Evolutionary conservation across 2,329 filamentous ascomycete species (phyloP), one percentile per base, ranked within the genome.

Genomic region (Aspergillus floridensis): DNA sequence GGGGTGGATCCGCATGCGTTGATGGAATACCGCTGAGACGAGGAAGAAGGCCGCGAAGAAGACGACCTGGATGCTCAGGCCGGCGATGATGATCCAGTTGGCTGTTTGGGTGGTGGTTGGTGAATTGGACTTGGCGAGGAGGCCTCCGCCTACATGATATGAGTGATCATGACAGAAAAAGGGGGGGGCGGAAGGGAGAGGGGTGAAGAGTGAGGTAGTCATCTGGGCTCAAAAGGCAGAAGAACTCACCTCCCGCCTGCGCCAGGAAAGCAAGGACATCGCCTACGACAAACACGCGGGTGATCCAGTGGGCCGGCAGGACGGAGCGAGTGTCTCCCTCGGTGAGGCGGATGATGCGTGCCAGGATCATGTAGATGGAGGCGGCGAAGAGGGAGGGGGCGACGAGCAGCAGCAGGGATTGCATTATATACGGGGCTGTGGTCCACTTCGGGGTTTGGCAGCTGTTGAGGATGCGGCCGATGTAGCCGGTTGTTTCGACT

Each of bases 401-500:
- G 22, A 53, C 8, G 14, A 53, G 32, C 4, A 53, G 31, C 1
- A 53, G 50, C 5, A 53, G 50, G 14, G 38, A 32, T 29, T 53
- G 50, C 32, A 53, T 44, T 2, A 53, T 53, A 8, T 53, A 44
- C 2, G 50, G 50, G 10, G 31, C 35, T 12, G 14, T 44, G 14
- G 5, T 53, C 50, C 50, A 53, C 16, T 53, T 14, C 0, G 32
- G 35, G 2, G 35, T 11, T 12, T 53, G 50, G 16, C 24, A 4
- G 50, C 50, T 53, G 50, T 44, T 53, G 50, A 53, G 19, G 5
- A 53, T 53, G 6, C 50, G 50, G 35, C 19, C 35, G 38, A 6
- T 24, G 50, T 53, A 53, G 35, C 50, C 50, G 31, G 24, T 31
- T 41, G 50, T 44, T 44, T 53, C 50, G 50, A 53, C 50, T 53